phyloP scores from a whole-genome alignment of 176 grass and related monocot species.

The Guadua angustifolia region DNA sequence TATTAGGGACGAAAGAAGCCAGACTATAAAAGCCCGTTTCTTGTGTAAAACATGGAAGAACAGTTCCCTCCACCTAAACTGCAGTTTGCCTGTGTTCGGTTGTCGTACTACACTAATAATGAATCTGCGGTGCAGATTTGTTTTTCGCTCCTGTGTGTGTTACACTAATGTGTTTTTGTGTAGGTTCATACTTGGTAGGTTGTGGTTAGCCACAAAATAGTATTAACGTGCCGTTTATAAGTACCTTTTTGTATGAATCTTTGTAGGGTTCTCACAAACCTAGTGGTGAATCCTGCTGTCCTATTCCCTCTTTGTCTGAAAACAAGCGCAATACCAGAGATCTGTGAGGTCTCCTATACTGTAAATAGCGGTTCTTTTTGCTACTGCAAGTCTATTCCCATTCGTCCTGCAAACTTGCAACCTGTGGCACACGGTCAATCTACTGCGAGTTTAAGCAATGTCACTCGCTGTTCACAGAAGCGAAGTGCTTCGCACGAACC shows the following conservation, averaged over 20 bases:
- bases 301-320: not conserved
- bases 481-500: not conserved
- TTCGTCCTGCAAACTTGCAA: not conserved
- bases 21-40: not conserved
- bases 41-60: conserved; percentile 19
- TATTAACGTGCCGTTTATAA: not conserved
- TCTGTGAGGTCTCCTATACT: not conserved
- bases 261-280: not conserved
- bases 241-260: not conserved
- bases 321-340: not conserved
- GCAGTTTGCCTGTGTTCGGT: conserved; percentile 33
- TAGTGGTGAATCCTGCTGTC: not conserved
- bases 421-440: not conserved
- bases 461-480: not conserved
- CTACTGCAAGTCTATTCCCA: not conserved
- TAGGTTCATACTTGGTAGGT: conserved; percentile 4
- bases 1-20: conserved; percentile 21
- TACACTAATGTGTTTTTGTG: not conserved
- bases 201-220: not conserved
- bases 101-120: conserved; percentile 49
- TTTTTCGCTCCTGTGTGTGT: not conserved
- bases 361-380: not conserved
- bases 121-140: conserved; percentile 29
- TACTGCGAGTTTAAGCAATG: not conserved
- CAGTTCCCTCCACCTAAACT: conserved; percentile 18